Evolutionary conservation across 495 filamentous ascomycete genomes (phyloP), one percentile per base, ranked within the genome.

Genomic region (Xylaria intraflava): DNA sequence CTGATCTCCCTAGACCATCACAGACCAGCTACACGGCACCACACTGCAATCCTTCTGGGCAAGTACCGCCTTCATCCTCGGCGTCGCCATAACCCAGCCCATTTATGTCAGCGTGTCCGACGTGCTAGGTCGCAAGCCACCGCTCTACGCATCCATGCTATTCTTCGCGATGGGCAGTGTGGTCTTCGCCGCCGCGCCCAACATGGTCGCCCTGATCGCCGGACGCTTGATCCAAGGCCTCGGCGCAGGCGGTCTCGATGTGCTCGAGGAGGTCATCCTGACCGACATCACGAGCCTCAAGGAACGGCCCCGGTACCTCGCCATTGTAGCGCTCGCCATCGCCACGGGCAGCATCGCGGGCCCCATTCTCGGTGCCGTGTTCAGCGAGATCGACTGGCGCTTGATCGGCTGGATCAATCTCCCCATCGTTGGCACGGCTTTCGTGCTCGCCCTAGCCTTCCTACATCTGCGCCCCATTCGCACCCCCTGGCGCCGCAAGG

Each of bases 251-350:
- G 88, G 88, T 0, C 74, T 90, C 27, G 72, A 88, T 9, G 78
- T 83, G n/a, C 66, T 92, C 54, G 80, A 81, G n/a, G 85, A 88
- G 60, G 85, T 91, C 55, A 75, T 73, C 49, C 84, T 91, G 30
- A 78, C 80, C 10, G 89, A 94, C 35, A 62, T 70, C 53, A 65
- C 62, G 5, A 59, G 62, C 1, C 57, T 67, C 0, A 56, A 71
- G 56, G 67, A 76, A 41, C 62, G 73, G 6, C 61, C 71, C 1
- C 27, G 69, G 3, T 73, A 69, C 30, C 46, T 75, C 7, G 71
- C 68, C 4, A 46, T 74, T 23, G 51, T 69, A 40, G 56, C 64
- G 9, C 24, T 72, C 0, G 67, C 70, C 16, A 69, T 70, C 33
- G 62, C 72, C 16, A 51, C 66, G 6, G 63, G 64, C 6, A 67